Evolutionary conservation across 2,329 filamentous ascomycete species (phyloP), one percentile per base, ranked within the genome.

Genomic region (Aspergillus aculeatus): DNA sequence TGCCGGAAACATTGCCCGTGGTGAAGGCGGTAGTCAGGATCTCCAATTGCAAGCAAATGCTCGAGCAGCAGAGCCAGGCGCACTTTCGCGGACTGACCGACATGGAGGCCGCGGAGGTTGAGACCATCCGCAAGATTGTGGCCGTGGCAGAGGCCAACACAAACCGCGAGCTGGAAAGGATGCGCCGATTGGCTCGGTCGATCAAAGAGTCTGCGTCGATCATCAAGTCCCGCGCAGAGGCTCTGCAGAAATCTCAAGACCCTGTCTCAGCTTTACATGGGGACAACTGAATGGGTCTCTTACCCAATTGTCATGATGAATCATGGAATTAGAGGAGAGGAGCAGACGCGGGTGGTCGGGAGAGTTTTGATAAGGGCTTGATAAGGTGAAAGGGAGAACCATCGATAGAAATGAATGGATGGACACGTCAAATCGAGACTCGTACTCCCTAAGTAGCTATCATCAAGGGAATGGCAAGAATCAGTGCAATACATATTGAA

Each of bases 11-110:
- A 21, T 12, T 68, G 21, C 66, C 68, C 2, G 62, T 72, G 2
- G 54, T 72, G n/a, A 70, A 66, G 32, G 67, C 67, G 2, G 62
- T 73, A 4, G 61, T 51, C 3, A 67, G 65, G 58, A 19, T 70
- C 2, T 32, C 57, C 24, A 64, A 56, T 24, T 61, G 64, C 5
- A 51, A 64, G 54, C 58, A 56, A n/a, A 60, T 69, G 21, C 41
- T 61, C 24, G 35, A 62, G 35, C 54, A 59, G 11, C 24, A 64
- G n/a, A 54, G n/a, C 1, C 29, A 51, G 44, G 21, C 51, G 32
- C 14, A 58, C 48, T 35, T 35, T 12, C 51, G 57, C 5, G 50
- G 56, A 12, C 23, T 70, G 50, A 64, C 58, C 19, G 61, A 62
- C 5, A 51, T 57, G 60, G 65, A 70, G 56, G 50, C 56, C 38